A percentile compares a stretch with the other conserved stretches of the same genome.
These are phyloP conservation scores for Maudiozyma turicensis DNA, from an alignment of 805 yeast species.

Conservation along the genomic window DNA sequence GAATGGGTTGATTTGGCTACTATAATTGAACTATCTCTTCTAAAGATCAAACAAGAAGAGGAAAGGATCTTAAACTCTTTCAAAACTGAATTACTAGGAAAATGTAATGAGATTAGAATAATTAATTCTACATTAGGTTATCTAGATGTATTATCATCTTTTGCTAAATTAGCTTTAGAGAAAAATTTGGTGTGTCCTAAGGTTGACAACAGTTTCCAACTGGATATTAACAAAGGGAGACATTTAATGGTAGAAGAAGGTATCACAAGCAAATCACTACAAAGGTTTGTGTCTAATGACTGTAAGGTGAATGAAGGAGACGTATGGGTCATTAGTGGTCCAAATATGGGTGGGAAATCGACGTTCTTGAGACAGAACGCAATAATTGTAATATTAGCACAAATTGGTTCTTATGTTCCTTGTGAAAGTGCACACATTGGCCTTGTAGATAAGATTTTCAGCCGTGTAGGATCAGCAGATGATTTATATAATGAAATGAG, in stretches of 20 bases:
- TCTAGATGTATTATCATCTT: slow-evolving; percentile 64
- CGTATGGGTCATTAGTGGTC: slow-evolving; percentile 70
- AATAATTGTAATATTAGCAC: slow-evolving; percentile 55
- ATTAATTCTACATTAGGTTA: slow-evolving; percentile 47
- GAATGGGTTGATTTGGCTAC: slow-evolving; percentile 49
- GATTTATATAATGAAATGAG: slow-evolving; percentile 68
- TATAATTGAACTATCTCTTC: slow-evolving; percentile 35
- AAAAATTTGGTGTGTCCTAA: slow-evolving; percentile 56
- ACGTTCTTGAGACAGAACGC: slow-evolving; percentile 70
- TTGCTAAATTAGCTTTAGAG: slow-evolving; percentile 64
- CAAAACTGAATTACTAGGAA: slow-evolving; percentile 36
- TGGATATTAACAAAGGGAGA: slow-evolving; percentile 56
- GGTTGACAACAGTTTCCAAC: slow-evolving; percentile 38
- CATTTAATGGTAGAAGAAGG: slow-evolving; percentile 84
- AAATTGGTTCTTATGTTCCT: slow-evolving; percentile 67
- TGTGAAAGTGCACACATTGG: slow-evolving; percentile 56
- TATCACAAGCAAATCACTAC: slow-evolving; percentile 36
- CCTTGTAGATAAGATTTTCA: slow-evolving; percentile 66
- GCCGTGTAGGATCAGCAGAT: slow-evolving; percentile 80
- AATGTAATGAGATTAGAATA: slow-evolving; percentile 39
- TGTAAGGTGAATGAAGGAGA: slow-evolving; percentile 21
- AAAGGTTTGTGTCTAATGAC: slow-evolving; percentile 26
- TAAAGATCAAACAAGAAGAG: slow-evolving; percentile 48
- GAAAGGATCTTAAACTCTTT: slow-evolving; percentile 40
- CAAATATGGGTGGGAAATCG: slow-evolving; percentile 84